These are phyloP conservation scores for Paraconiothyrium sp. DNA, from an alignment of 2,329 filamentous ascomycete species.

Conservation along the genomic window DNA sequence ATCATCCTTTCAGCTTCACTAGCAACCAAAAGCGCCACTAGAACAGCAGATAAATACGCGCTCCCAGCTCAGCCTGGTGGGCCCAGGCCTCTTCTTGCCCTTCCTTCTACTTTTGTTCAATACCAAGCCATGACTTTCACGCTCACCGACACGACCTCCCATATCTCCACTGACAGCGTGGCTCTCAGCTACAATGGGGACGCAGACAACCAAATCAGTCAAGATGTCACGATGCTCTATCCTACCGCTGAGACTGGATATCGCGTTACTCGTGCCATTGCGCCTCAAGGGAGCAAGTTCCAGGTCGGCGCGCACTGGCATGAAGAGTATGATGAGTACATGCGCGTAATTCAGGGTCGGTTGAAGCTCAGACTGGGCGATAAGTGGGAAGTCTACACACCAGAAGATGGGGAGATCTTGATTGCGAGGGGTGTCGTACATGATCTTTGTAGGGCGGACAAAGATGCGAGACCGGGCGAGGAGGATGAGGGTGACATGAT, in stretches of 20 bases:
- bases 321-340: constrained; percentile 23
- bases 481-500: constrained; percentile 18
- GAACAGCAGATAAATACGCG: no score
- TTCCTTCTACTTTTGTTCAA: no score
- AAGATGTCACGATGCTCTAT: constrained; percentile 18
- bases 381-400: constrained; percentile 9
- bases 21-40: no score
- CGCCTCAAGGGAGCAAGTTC: constrained; percentile 20
- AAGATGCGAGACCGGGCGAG: constrained; percentile 7
- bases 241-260: constrained; percentile 13
- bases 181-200: constrained; percentile 12
- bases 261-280: constrained; percentile 12
- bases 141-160: constrained; percentile 15
- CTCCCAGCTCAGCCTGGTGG: no score
- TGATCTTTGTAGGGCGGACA: constrained; percentile 19
- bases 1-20: no score
- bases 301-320: constrained; percentile 24
- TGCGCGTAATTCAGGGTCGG: constrained; percentile 18
- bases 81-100: no score
- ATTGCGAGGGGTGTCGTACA: constrained; percentile 18
- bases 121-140: not conserved
- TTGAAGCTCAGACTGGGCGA: constrained; percentile 19
- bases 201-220: not conserved
- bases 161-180: not conserved
- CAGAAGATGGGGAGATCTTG: constrained; percentile 21